Conservation (phyloP, 164 flowering plant species). For the Sedum album region DNA sequence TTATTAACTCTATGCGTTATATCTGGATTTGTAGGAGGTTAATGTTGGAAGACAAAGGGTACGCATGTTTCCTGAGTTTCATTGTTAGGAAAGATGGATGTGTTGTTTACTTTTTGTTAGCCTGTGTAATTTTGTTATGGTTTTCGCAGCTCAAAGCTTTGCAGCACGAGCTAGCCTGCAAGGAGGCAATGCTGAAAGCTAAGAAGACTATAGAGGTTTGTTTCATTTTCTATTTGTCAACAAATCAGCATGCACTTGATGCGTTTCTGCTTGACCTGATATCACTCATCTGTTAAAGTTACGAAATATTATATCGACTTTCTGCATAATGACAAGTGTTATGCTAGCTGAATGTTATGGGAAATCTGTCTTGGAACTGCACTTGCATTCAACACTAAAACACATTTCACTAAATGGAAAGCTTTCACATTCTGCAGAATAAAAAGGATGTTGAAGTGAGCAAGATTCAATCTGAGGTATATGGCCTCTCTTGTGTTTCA, state of each 20-base stretch:
- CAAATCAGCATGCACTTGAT: background rate
- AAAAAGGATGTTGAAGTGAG: background rate
- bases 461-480: background rate
- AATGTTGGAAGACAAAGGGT: conserved; percentile 35
- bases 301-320: too few species aligned
- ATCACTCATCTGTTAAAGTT: too few species aligned
- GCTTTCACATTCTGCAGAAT: background rate
- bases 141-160: conserved; percentile 46
- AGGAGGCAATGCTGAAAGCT: conserved; percentile 43
- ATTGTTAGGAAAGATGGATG: background rate
- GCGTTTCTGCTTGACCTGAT: too few species aligned
- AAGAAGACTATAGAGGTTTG: conserved; percentile 23
- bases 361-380: too few species aligned
- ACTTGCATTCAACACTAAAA: too few species aligned
- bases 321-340: too few species aligned
- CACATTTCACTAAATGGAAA: background rate
- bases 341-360: too few species aligned
- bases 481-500: background rate
- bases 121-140: conserved; percentile 2
- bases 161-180: conserved; percentile 65
- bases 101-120: background rate
- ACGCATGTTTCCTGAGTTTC: background rate
- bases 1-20: background rate
- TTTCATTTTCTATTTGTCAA: too few species aligned
- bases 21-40: conserved; percentile 26